Evolutionary conservation across 305 asterid species (phyloP).

Genomic region (Lippia alba): DNA sequence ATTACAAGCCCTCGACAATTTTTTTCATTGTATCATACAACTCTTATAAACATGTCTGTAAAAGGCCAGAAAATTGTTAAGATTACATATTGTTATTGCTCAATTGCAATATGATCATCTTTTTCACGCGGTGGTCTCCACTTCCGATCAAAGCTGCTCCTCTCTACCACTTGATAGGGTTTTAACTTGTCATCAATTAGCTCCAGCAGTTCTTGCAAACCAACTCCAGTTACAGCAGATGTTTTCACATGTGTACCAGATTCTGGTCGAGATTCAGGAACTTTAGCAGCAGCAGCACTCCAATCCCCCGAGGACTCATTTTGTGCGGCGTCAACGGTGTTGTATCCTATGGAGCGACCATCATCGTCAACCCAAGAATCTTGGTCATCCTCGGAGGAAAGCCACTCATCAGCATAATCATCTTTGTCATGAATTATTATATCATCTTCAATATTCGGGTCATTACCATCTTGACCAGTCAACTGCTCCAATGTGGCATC

Average conservation of each 20-base stretch:
- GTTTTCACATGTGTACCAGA: constrained; percentile 57
- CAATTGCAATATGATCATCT: constrained; percentile 50
- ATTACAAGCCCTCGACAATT: neutral
- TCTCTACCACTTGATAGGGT: constrained; percentile 43
- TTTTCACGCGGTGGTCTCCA: constrained; percentile 85
- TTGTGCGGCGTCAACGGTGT: constrained; percentile 38
- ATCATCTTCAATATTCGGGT: constrained; percentile 45
- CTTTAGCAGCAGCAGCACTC: constrained; percentile 19
- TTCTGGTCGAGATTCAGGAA: constrained; percentile 34
- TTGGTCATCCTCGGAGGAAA: constrained; percentile 54
- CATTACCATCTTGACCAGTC: constrained; percentile 34
- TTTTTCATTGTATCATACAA: neutral
- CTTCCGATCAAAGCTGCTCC: constrained; percentile 63
- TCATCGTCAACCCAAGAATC: constrained; percentile 55
- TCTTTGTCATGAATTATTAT: constrained; percentile 42
- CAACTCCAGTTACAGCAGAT: constrained; percentile 84
- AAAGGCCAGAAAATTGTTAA: neutral
- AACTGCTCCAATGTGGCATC: constrained; percentile 40
- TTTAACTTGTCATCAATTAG: constrained; percentile 69
- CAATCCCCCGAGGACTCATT: constrained; percentile 32
- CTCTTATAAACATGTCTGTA: neutral
- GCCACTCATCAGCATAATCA: constrained; percentile 58
- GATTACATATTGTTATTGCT: constrained; percentile 38
- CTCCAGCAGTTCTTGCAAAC: constrained; percentile 81
- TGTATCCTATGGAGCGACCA: constrained; percentile 48